A percentile compares a stretch with the other conserved stretches of the same genome.
Evolutionary conservation across 169 alveolate genomes (phyloP).

Genomic region (Plasmodium billcollinsi): DNA sequence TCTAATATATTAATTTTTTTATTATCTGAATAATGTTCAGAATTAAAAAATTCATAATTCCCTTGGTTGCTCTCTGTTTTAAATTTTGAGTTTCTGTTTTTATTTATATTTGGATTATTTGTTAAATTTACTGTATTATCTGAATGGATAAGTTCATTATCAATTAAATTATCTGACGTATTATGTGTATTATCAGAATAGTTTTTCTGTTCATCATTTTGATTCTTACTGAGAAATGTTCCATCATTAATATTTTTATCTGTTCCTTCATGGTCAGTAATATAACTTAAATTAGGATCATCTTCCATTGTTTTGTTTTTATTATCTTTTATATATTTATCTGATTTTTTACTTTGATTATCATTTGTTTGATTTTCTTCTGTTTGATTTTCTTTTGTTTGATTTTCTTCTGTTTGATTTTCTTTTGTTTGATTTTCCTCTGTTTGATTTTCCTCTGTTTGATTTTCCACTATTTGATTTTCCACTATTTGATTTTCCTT

Average conservation of each 20-base stretch:
- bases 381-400: neutral
- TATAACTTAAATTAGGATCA: neutral
- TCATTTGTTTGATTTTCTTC: neutral
- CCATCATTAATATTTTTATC: neutral
- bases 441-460: neutral
- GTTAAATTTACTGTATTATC: slow-evolving; percentile 2
- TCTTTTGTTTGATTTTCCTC: too few species aligned
- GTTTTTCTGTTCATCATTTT: too few species aligned
- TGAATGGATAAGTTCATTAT: slow-evolving; percentile 3
- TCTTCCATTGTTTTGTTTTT: neutral
- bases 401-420: too few species aligned
- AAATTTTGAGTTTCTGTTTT: slow-evolving; percentile 28
- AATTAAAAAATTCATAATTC: slow-evolving; percentile 54
- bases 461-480: neutral
- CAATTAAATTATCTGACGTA: neutral
- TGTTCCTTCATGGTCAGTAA: neutral
- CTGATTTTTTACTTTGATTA: neutral
- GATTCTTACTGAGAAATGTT: neutral
- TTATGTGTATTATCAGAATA: too few species aligned
- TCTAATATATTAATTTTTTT: slow-evolving; percentile 48
- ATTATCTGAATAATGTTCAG: slow-evolving; percentile 10
- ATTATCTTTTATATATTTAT: neutral
- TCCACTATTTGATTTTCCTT: too few species aligned
- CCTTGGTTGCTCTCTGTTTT: neutral
- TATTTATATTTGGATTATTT: slow-evolving; percentile 38